Conservation (phyloP, 805 yeast genomes). For the Candida bentonensis region DNA sequence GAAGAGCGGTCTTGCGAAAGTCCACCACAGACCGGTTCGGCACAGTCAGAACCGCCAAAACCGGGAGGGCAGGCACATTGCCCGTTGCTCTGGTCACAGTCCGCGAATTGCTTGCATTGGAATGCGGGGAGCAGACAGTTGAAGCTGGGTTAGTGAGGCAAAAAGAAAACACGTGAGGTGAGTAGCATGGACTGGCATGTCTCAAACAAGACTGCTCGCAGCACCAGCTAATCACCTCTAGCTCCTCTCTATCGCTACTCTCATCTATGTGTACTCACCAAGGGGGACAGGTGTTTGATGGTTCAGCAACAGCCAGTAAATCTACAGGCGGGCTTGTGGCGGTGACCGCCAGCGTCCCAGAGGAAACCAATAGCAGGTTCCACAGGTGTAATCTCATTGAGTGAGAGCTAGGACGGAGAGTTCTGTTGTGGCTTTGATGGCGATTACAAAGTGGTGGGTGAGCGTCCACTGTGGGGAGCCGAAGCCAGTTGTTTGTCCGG, state of each 20-base stretch:
- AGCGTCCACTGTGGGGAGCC: no score
- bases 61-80: slow-evolving; percentile 87
- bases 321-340: no score
- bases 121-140: slow-evolving; percentile 88
- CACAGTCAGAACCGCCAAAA: slow-evolving; percentile 87
- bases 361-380: no score
- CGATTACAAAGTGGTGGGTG: no score
- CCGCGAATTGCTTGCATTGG: slow-evolving; percentile 78
- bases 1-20: slow-evolving; percentile 43
- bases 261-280: no score
- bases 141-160: slow-evolving; percentile 72
- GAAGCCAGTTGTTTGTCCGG: no score
- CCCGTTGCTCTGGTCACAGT: slow-evolving; percentile 81
- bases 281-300: slow-evolving; percentile 9
- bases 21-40: slow-evolving; percentile 77
- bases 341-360: no score
- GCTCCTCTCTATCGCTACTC: no score
- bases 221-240: no score
- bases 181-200: neutral
- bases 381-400: no score
- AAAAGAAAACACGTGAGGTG: slow-evolving; percentile 13
- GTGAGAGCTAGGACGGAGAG: no score
- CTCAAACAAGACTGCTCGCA: neutral
- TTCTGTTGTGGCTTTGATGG: no score
- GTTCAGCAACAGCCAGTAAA: neutral